phyloP scores from a whole-genome alignment of 495 filamentous ascomycete genomes.

The Glarea lozoyensis region DNA sequence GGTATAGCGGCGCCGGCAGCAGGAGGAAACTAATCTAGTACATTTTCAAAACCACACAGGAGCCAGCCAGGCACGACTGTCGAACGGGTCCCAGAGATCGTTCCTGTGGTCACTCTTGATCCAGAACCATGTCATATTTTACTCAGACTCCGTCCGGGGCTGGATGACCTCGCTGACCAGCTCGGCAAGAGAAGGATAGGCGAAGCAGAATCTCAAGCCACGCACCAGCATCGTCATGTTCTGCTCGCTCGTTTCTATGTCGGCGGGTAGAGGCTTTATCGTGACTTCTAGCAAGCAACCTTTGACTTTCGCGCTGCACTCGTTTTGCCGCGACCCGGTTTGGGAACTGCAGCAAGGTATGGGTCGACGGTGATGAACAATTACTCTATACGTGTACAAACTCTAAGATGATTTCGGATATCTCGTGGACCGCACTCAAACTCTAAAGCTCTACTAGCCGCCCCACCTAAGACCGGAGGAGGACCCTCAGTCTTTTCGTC shows the following conservation, averaged over 20 bases:
- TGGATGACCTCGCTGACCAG: constrained; percentile 17
- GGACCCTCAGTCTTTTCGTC: no score
- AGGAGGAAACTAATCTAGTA: neutral
- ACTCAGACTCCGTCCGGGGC: neutral
- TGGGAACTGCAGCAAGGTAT: neutral
- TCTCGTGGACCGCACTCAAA: no score
- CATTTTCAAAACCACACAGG: no score
- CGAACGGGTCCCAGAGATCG: neutral
- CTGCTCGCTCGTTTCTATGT: constrained; percentile 10
- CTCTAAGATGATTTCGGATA: no score
- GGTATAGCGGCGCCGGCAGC: neutral
- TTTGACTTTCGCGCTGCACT: no score
- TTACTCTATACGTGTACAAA: no score
- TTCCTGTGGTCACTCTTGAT: neutral
- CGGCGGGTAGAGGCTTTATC: constrained; percentile 5
- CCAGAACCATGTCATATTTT: neutral
- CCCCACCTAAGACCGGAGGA: no score
- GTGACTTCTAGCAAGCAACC: constrained; percentile 1
- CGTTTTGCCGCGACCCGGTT: neutral
- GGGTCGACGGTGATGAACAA: neutral
- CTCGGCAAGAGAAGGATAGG: constrained; percentile 11
- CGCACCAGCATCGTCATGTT: constrained; percentile 7
- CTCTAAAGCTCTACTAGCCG: no score
- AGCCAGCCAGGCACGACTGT: no score
- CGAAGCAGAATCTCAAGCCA: constrained; percentile 8